Evolutionary conservation across 2,329 filamentous ascomycete species (phyloP).

Genomic region (Phialophora chinensis): DNA sequence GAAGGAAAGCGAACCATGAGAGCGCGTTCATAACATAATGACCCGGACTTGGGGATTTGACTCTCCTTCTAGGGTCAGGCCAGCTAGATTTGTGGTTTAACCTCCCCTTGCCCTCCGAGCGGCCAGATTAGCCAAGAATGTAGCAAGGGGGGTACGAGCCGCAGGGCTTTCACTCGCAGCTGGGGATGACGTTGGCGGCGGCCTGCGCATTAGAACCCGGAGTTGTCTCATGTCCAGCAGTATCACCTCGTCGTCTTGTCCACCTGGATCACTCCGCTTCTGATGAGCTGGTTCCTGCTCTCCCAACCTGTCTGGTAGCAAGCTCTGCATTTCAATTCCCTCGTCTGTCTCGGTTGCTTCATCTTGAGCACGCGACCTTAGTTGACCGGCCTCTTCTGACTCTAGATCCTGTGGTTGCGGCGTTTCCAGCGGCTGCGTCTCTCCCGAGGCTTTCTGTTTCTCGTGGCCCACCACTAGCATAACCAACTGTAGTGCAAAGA

Average conservation of each 20-base stretch:
- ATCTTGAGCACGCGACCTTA: slow-evolving; percentile 16
- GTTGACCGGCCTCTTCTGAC: slow-evolving; percentile 62
- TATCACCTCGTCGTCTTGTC: slow-evolving; percentile 30
- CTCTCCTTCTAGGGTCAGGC: neutral
- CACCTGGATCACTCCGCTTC: slow-evolving; percentile 1
- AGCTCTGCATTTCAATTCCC: slow-evolving; percentile 35
- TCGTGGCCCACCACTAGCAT: slow-evolving; percentile 63
- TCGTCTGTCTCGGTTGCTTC: slow-evolving; percentile 21
- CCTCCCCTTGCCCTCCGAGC: slow-evolving; percentile 28
- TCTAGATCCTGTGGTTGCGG: slow-evolving; percentile 59
- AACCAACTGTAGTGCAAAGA: slow-evolving; percentile 62
- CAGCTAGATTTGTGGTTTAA: neutral
- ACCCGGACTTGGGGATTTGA: neutral
- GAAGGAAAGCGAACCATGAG: neutral
- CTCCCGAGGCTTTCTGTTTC: slow-evolving; percentile 50
- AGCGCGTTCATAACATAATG: neutral
- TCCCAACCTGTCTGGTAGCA: slow-evolving; percentile 24
- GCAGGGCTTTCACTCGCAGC: slow-evolving; percentile 24
- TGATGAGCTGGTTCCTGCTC: slow-evolving; percentile 4
- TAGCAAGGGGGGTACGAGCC: slow-evolving; percentile 25
- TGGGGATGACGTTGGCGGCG: slow-evolving; percentile 14
- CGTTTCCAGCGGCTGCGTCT: slow-evolving; percentile 27
- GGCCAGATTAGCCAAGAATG: slow-evolving; percentile 29
- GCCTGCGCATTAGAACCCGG: slow-evolving; percentile 25
- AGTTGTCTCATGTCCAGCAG: slow-evolving; percentile 30